Percentiles rank a stretch among this genome's conserved stretches.
Conservation (phyloP, 345 rosid genomes). For the Salix suchowensis region DNA sequence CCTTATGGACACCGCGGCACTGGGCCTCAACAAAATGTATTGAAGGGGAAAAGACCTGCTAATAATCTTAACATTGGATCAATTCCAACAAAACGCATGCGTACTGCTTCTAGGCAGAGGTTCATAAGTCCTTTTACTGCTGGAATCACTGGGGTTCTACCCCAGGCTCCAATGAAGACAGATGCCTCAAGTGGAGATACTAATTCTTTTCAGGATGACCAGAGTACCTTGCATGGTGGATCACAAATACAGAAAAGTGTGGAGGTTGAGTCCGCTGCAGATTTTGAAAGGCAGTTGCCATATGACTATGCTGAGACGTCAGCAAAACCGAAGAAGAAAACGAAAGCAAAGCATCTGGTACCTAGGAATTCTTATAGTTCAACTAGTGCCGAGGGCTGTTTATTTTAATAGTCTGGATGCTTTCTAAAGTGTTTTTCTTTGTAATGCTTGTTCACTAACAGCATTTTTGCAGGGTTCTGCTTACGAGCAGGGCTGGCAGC, state of each 20-base stretch:
- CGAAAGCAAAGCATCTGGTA: slow-evolving; percentile 65
- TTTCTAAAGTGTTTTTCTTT: slow-evolving; percentile 9
- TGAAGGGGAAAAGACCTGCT: slow-evolving; percentile 65
- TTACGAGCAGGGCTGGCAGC: slow-evolving; percentile 77
- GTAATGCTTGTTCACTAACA: slow-evolving; percentile 14
- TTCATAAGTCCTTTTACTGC: slow-evolving; percentile 53
- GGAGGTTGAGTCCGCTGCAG: slow-evolving; percentile 76
- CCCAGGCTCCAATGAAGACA: slow-evolving; percentile 47
- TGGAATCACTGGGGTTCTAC: slow-evolving; percentile 50
- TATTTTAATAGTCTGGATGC: slow-evolving; percentile 10
- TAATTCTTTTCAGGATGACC: slow-evolving; percentile 90
- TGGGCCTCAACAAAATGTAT: slow-evolving; percentile 45
- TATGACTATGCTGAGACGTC: slow-evolving; percentile 77
- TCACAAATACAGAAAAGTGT: slow-evolving; percentile 59
- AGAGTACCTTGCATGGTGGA: slow-evolving; percentile 73
- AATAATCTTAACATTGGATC: slow-evolving; percentile 55
- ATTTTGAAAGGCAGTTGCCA: slow-evolving; percentile 61
- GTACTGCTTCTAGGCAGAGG: slow-evolving; percentile 87
- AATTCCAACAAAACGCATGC: slow-evolving; percentile 85
- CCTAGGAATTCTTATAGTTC: slow-evolving; percentile 25
- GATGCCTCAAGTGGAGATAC: slow-evolving; percentile 99
- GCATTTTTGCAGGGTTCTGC: slow-evolving; percentile 62
- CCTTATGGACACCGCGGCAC: slow-evolving; percentile 44
- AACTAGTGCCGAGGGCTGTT: background rate
- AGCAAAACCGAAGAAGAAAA: slow-evolving; percentile 84